Evolutionary conservation across 2,329 filamentous ascomycete genomes (phyloP).

Genomic region (Neopestalotiopsis sp.): DNA sequence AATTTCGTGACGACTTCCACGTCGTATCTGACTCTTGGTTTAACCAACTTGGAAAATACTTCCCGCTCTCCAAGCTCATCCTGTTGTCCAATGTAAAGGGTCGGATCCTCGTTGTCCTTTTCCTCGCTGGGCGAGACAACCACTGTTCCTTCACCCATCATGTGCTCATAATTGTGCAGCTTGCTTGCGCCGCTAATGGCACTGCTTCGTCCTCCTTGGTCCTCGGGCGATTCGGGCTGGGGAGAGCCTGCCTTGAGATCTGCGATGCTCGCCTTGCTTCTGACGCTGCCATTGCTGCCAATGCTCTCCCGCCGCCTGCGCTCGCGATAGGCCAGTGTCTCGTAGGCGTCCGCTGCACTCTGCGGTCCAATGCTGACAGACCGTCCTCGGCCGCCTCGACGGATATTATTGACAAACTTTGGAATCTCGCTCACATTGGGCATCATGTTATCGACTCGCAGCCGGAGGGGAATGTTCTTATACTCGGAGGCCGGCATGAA

Average conservation of each 20-base stretch:
- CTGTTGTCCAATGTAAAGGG: constrained; percentile 45
- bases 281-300: constrained; percentile 53
- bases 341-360: constrained; percentile 94
- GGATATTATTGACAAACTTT: constrained; percentile 78
- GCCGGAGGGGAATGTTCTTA: constrained; percentile 75
- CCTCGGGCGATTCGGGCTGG: constrained; percentile 32
- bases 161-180: constrained; percentile 70
- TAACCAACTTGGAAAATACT: constrained; percentile 83
- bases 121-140: constrained; percentile 38
- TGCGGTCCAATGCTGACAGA: constrained; percentile 92
- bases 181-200: constrained; percentile 42
- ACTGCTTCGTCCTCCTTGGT: constrained; percentile 29
- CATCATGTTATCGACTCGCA: constrained; percentile 81
- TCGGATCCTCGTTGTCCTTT: constrained; percentile 39
- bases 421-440: constrained; percentile 89
- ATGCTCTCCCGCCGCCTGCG: constrained; percentile 60
- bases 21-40: constrained; percentile 91
- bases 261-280: constrained; percentile 47
- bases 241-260: constrained; percentile 37
- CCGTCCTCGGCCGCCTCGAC: constrained; percentile 76
- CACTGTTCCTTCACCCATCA: constrained; percentile 72
- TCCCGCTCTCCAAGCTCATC: constrained; percentile 71
- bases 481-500: constrained; percentile 93
- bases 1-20: constrained; percentile 98
- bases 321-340: constrained; percentile 90